A percentile compares a stretch with the other conserved stretches of the same genome.
Evolutionary conservation across 208 protist species (phyloP).

Genomic region (Trypanosoma caninum): DNA sequence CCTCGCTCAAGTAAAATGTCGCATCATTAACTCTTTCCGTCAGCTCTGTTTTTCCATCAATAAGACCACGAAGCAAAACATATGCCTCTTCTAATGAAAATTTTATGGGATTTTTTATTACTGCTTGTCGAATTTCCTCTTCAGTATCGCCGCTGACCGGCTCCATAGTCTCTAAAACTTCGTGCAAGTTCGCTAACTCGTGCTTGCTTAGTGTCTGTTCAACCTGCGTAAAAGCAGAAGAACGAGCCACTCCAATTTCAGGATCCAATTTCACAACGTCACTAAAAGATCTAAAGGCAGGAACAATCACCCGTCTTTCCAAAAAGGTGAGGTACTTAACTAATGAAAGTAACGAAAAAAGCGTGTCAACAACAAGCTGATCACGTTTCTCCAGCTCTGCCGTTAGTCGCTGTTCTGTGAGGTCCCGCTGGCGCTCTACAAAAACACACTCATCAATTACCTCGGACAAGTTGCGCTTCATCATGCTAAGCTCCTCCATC

Average conservation of each 20-base stretch:
- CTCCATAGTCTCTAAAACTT: constrained; percentile 3
- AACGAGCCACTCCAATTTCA: constrained; percentile 1
- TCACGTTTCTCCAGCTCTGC: constrained; percentile 28
- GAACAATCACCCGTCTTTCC: constrained; percentile 16
- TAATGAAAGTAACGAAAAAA: constrained; percentile 18
- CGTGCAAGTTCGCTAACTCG: not conserved
- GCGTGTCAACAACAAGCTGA: constrained; percentile 16
- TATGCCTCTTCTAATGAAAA: constrained; percentile 23
- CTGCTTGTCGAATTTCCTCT: not conserved
- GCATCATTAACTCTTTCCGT: constrained; percentile 3
- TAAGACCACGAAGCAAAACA: constrained; percentile 8
- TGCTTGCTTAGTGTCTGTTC: constrained; percentile 5
- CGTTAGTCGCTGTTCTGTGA: constrained; percentile 32
- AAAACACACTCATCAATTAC: constrained; percentile 80
- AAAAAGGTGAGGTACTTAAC: constrained; percentile 21
- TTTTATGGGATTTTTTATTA: not conserved
- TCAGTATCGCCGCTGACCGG: not conserved
- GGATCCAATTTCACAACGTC: constrained; percentile 3
- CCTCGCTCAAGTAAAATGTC: constrained; percentile 3
- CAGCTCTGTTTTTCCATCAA: constrained; percentile 16
- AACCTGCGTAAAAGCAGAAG: constrained; percentile 3
- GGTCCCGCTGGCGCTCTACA: constrained; percentile 54
- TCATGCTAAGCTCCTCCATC: constrained; percentile 21
- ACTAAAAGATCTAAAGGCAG: constrained; percentile 19
- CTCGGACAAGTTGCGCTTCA: constrained; percentile 50